Base-by-base conservation (phyloP, 192 early-diverging fungal genomes). In the Podila clonocystis region DNA sequence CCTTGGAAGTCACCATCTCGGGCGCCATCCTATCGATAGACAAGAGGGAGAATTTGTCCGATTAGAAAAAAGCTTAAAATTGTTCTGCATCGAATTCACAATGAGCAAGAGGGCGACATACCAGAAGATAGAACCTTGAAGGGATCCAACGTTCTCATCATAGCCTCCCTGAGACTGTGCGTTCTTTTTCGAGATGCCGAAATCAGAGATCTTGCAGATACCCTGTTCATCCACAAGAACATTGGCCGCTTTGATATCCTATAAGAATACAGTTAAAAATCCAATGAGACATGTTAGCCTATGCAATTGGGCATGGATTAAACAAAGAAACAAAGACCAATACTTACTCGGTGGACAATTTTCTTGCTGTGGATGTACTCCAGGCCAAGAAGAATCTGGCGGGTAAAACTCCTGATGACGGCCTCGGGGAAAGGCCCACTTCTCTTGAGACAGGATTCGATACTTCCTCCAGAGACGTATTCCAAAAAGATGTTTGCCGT, bases 191-290 rank as follows among this genome's bases (percentile, higher is more conserved):
- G 96, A 97, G 20, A 98, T 92, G 17, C 97, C 97, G 89, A 99
- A 99, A 80, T 99, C 97, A 19, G 94, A 94, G 31, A 99, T 99
- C 84, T 99, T 99, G 64, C 95, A 95, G 9, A 93, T 88, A 30
- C 94, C 94, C n/a, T 90, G 85, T 50, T 94, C 88, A 72, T 94
- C 90, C 3, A 94, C 88, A 36, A 95, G 75, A 50, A 94, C 92
- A 72, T 95, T 95, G 19, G 90, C 93, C 33, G 91, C 91, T 82
- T 95, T 95, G 75, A 95, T 94, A 74, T 95, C 93, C 84, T 89
- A 82, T 19, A 9, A 17, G 5, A 45, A 1, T 45, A 12, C 5
- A 48, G 6, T 3, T 2, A 58, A 62, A 50, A 9, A 29, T 20
- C 24, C 58, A 31, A 58, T 38, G 55, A 29, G 12, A 45, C 7